Evolutionary conservation across 2,329 filamentous ascomycete species (phyloP), one percentile per base, ranked within the genome.

Genomic region (Ophiocordyceps sinensis): DNA sequence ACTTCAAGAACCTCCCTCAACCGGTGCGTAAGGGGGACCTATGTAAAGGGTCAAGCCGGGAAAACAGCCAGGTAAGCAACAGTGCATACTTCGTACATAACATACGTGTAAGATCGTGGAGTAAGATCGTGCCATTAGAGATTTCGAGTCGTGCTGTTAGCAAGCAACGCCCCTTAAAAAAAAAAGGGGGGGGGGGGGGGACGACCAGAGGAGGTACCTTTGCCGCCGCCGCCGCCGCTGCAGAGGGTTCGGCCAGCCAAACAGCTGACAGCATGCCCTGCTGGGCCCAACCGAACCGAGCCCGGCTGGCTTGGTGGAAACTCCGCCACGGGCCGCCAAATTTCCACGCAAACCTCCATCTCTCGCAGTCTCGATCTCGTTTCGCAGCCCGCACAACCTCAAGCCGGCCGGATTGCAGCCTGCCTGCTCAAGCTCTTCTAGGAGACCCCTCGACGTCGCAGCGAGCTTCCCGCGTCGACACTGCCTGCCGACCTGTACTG

Each of bases 381-480:
- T 7, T 14, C 19, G 19, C 19, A 19, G 19, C 19, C 19, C 19
- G 19, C 19, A 19, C 19, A 19, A 9, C 40, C 43, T 43, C 51
- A 52, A 60, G 50, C 53, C 53, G 53, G 58, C 58, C 55, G 56
- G 59, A 56, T 58, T 56, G 57, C 57, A 55, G 56, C 57, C 55
- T 42, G 14, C 14, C 41, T 35, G 34, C 48, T 44, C 41, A 34
- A 28, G 14, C 45, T 47, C 47, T 49, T 49, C 45, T 40, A 39
- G 28, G 35, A 42, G 41, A 43, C 35, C 11, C 29, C 43, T 43
- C 41, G 44, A 43, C 45, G 15, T 7, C 14, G 8, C 21, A 36
- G 43, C 44, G 41, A 43, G 43, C 42, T 40, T 37, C 36, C 36
- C 37, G 28, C 41, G 35, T 45, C 41, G 44, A 50, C 37, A 32